These are phyloP conservation scores for Komagataella pseudopastoris DNA, from an alignment of 805 yeast genomes.

Conservation along the genomic window DNA sequence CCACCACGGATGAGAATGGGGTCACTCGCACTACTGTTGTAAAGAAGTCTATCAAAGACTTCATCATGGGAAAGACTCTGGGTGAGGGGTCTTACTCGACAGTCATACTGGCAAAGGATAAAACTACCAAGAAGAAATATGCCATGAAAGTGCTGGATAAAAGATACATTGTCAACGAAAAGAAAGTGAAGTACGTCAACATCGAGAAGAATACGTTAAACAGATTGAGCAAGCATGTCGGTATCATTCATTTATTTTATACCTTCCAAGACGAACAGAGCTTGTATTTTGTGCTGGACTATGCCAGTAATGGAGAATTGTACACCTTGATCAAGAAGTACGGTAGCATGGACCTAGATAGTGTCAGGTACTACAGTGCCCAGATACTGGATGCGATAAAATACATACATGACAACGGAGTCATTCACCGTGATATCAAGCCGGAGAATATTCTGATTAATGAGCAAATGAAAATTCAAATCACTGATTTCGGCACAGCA, in stretches of 20 bases:
- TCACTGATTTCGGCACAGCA: slow-evolving; percentile 83
- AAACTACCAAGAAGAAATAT: slow-evolving; percentile 45
- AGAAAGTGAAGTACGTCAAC: slow-evolving; percentile 74
- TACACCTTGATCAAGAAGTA: slow-evolving; percentile 50
- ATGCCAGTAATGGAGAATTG: slow-evolving; percentile 70
- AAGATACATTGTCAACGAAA: slow-evolving; percentile 66
- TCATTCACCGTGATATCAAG: slow-evolving; percentile 68
- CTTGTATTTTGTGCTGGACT: slow-evolving; percentile 63
- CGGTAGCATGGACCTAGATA: slow-evolving; percentile 61
- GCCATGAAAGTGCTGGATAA: slow-evolving; percentile 72
- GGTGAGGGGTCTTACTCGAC: slow-evolving; percentile 98
- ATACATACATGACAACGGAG: slow-evolving; percentile 63
- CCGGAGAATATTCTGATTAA: slow-evolving; percentile 73
- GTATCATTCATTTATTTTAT: slow-evolving; percentile 56
- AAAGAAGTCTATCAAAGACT: slow-evolving; percentile 59
- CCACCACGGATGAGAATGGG: slow-evolving; percentile 30
- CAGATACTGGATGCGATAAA: slow-evolving; percentile 64
- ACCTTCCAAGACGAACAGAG: slow-evolving; percentile 72
- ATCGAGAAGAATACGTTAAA: slow-evolving; percentile 73
- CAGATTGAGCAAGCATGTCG: slow-evolving; percentile 44
- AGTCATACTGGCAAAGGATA: slow-evolving; percentile 76
- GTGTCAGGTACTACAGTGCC: slow-evolving; percentile 54
- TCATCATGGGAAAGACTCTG: slow-evolving; percentile 70
- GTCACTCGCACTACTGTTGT: slow-evolving; percentile 35
- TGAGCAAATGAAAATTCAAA: slow-evolving; percentile 42